These are phyloP conservation scores for Cutaneotrichosporon spelunceum DNA, from an alignment of 1,284 basidiomycete species.

Conservation along the genomic window DNA sequence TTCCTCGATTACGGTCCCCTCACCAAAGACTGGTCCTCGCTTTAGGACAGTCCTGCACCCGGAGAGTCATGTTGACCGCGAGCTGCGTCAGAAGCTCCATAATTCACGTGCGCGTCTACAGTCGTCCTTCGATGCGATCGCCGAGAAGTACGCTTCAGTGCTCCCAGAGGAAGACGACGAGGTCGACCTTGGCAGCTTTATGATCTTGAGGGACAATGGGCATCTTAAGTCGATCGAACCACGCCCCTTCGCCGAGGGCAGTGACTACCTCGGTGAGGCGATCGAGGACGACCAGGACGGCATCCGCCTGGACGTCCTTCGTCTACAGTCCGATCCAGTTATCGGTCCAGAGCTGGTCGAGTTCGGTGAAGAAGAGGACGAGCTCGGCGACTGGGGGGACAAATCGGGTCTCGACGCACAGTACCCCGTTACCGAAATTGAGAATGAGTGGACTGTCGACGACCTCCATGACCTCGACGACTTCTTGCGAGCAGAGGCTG, in stretches of 20 bases:
- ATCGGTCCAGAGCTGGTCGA: slow-evolving; percentile 11
- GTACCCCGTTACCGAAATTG: slow-evolving; percentile 8
- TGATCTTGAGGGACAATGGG: slow-evolving; percentile 37
- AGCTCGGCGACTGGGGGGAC: slow-evolving; percentile 40
- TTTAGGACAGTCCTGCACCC: slow-evolving; percentile 5
- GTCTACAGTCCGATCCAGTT: slow-evolving; percentile 6
- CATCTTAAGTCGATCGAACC: slow-evolving; percentile 20
- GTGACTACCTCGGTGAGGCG: slow-evolving; percentile 11
- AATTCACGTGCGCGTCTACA: not conserved
- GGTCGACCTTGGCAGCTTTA: slow-evolving; percentile 41
- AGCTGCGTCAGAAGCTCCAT: not conserved
- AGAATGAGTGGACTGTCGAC: slow-evolving; percentile 24
- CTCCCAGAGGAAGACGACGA: slow-evolving; percentile 49
- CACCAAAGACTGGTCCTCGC: slow-evolving; percentile 6
- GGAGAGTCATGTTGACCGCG: not conserved
- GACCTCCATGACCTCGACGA: slow-evolving; percentile 32
- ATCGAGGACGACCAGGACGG: slow-evolving; percentile 20
- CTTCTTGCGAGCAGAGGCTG: slow-evolving; percentile 21
- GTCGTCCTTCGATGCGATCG: slow-evolving; percentile 39
- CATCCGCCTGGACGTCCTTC: not conserved
- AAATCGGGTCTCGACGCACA: slow-evolving; percentile 35
- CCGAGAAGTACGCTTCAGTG: slow-evolving; percentile 40
- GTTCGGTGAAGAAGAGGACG: slow-evolving; percentile 36
- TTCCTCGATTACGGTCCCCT: not conserved
- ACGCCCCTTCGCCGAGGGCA: slow-evolving; percentile 27